Evolutionary conservation across 192 early-diverging fungal species (phyloP), one percentile per base, ranked within the genome.

Genomic region (Funneliformis geosporum): DNA sequence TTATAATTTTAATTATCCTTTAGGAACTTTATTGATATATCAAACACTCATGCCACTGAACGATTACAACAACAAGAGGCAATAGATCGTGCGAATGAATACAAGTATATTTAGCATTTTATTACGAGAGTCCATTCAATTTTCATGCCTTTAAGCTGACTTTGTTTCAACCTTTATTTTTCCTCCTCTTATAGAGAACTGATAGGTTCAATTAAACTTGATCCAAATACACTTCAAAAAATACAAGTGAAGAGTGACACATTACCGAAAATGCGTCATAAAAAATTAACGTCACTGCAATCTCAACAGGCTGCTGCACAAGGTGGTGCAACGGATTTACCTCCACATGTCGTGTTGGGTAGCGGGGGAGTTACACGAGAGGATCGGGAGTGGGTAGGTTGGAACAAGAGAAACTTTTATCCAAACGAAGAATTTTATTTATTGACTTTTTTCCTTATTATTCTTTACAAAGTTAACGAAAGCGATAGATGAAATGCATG

Each of bases 41-140:
- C 75, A 66, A 75, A 75, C 9, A 44, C 75, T 18, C 42, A 64
- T 46, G 12, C 14, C 3, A 64, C 62, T n/a, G 75, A 77, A 8
- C 75, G 75, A 18, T 77, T 77, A 44, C 75, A 66, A 66, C 75
- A 77, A 62, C 75, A 77, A 47, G 75, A 77, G 28, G 75, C 40
- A n/a, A 77, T 77, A 27, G 75, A 77, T 77, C 75, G 75, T 47
- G 75, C 62, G 8, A 77, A 77, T 60, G 75, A 77, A 60, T 77
- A 77, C 62, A 77, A 44, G 75, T 77, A 77, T n/a, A n/a, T 62
- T 18, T 66, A 66, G 10, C 18, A 38, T n/a, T 7, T 25, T 65
- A 65, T 44, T 55, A 25, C 28, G 1, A 27, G 25, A 44, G 10
- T 9, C 6, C 28, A 50, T 12, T 46, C 47, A 39, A 9, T 72